Percentiles rank a stretch among this genome's conserved stretches.
These are phyloP conservation scores for Cichorium intybus DNA, from an alignment of 140 eudicot species.

Conservation along the genomic window DNA sequence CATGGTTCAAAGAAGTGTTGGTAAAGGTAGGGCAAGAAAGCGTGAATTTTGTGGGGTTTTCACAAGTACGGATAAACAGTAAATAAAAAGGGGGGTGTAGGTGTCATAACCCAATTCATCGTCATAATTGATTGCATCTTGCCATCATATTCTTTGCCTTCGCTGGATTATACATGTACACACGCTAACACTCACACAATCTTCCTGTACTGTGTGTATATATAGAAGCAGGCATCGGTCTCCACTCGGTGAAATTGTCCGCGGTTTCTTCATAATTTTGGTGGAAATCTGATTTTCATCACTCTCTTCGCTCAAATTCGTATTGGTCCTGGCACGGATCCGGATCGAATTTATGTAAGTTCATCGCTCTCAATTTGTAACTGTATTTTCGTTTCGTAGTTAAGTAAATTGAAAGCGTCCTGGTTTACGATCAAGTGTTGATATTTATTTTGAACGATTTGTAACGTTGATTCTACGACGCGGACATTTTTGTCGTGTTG, in stretches of 20 bases:
- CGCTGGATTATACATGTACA: background rate
- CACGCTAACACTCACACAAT: background rate
- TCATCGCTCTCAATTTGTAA: background rate
- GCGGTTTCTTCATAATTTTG: conserved; percentile 2
- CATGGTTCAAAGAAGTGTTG: background rate
- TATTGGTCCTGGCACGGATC: conserved; percentile 2
- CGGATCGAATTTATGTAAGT: conserved; percentile 22
- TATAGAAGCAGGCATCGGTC: background rate
- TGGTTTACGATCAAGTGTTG: background rate
- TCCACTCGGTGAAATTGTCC: conserved; percentile 10
- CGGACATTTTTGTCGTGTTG: conserved; percentile 12
- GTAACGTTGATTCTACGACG: conserved; percentile 3
- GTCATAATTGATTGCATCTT: conserved; percentile 3
- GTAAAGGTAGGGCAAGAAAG: conserved; percentile 6
- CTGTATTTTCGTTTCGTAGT: background rate
- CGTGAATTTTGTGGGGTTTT: conserved; percentile 3
- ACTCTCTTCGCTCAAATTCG: background rate
- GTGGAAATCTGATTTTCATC: background rate
- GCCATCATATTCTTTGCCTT: conserved; percentile 11
- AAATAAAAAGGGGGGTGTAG: background rate
- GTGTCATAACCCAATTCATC: conserved; percentile 13
- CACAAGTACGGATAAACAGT: background rate
- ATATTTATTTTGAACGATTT: background rate
- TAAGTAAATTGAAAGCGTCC: background rate
- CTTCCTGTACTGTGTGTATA: conserved; percentile 7